These are phyloP conservation scores for Nicotiana tomentosiformis DNA, from an alignment of 257 asterid genomes.

Conservation along the genomic window DNA sequence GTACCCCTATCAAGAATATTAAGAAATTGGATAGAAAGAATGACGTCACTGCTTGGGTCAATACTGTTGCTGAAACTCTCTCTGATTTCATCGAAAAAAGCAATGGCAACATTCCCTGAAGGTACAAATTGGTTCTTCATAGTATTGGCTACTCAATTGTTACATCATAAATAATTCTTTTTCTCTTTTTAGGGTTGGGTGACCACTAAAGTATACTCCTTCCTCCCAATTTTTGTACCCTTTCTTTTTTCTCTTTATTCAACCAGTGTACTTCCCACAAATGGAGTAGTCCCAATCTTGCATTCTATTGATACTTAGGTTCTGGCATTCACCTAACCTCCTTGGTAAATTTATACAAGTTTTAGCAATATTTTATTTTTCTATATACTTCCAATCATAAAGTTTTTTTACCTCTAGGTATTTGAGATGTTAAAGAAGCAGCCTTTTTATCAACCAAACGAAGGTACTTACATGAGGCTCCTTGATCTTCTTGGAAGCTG, in stretches of 20 bases:
- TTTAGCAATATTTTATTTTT: too few relatives aligned
- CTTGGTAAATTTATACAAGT: background rate
- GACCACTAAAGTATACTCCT: too few relatives aligned
- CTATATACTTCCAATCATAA: background rate
- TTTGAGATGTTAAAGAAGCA: constrained; percentile 81
- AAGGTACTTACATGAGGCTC: constrained; percentile 87
- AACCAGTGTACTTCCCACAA: too few relatives aligned
- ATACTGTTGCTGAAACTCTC: constrained; percentile 76
- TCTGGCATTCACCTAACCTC: background rate
- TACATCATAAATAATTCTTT: too few relatives aligned
- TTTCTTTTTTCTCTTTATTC: too few relatives aligned
- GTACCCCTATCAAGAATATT: too few relatives aligned
- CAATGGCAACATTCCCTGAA: constrained; percentile 66
- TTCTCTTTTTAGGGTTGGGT: too few relatives aligned
- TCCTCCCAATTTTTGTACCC: too few relatives aligned
- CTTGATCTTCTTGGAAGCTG: constrained; percentile 82
- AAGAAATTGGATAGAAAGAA: constrained; percentile 29
- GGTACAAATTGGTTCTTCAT: constrained; percentile 22
- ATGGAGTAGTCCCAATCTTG: too few relatives aligned
- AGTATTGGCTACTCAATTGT: too few relatives aligned
- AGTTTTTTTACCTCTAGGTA: constrained; percentile 35
- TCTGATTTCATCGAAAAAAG: constrained; percentile 52
- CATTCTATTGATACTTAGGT: too few relatives aligned
- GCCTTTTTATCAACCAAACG: constrained; percentile 77
- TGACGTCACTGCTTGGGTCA: constrained; percentile 60